Evolutionary conservation across 192 early-diverging fungal species (phyloP), one percentile per base, ranked within the genome.

Genomic region (Coemansia sp.): DNA sequence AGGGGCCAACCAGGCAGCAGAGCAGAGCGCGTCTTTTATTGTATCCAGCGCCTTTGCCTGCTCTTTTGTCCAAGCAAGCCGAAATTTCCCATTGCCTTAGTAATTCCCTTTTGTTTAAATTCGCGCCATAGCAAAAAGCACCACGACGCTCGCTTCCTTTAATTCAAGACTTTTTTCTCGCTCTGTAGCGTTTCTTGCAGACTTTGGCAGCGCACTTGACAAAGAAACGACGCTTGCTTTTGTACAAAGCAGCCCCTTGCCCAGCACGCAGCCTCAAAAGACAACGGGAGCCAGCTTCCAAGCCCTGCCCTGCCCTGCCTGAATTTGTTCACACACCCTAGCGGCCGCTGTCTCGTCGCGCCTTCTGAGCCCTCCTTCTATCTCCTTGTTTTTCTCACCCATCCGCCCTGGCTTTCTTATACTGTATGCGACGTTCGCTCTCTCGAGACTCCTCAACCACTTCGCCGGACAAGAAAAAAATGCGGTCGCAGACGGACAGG

Each of bases 401-500:
- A 25, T 28, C n/a, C 20, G 13, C 51, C 30, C 49, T 56, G 27
- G 13, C 61, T 53, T 39, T 19, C 32, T 23, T 49, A 56, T 46
- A 28, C 13, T 73, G 57, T 34, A 77, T 77, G 74, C 74, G 69
- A 22, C 74, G 74, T 23, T 35, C 65, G 42, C 69, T 64, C 16
- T 71, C 74, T 24, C 24, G 45, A 36, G 58, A 69, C 47, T 55
- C 36, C 3, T 27, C 35, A 10, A 22, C 57, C 29, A 59, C 60
- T 30, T 35, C 22, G 28, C 39, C 58, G 36, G 32, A 71, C 29
- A 56, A 48, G 2, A 77, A 77, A 62, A 65, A 69, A 68, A 77
- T 77, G 68, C 74, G 74, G 25, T 61, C 48, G 16, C 65, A 71
- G n/a, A 32, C 74, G 1, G 74, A 77, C 69, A 77, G 71, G 22